phyloP scores from a whole-genome alignment of 2,329 filamentous ascomycete species.

The Bipolaris zeicola region DNA sequence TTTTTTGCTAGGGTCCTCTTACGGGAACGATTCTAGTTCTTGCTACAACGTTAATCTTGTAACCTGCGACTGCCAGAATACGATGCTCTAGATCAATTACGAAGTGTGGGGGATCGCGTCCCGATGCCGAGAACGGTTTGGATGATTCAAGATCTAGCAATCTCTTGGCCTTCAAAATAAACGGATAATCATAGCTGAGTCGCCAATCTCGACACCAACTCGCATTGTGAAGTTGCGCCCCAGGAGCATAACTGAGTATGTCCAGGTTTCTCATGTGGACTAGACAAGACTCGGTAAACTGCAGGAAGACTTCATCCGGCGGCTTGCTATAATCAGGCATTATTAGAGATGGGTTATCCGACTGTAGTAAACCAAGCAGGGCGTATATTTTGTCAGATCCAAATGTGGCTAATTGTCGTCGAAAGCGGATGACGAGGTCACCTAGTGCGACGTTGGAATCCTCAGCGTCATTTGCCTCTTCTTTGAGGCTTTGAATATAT shows the following conservation, averaged over 20 bases:
- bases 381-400: constrained; percentile 15
- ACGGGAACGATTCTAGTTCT: background rate
- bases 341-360: constrained; percentile 2
- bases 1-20: no score
- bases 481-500: background rate
- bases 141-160: background rate
- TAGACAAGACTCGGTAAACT: constrained; percentile 10
- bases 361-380: constrained; percentile 8
- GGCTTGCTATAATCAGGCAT: constrained; percentile 7
- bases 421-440: constrained; percentile 1
- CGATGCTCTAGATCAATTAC: background rate
- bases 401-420: constrained; percentile 10
- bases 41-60: background rate
- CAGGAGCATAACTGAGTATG: constrained; percentile 1
- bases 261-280: background rate
- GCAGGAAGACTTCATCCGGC: constrained; percentile 5
- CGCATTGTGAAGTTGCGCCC: background rate
- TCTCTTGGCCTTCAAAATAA: background rate
- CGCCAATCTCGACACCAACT: constrained; percentile 16
- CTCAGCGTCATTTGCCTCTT: no score
- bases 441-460: background rate
- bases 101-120: background rate
- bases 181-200: background rate
- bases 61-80: background rate
- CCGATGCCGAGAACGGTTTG: background rate